Conservation (phyloP, 768 basidiomycete species). For the Podaxis sp. region DNA sequence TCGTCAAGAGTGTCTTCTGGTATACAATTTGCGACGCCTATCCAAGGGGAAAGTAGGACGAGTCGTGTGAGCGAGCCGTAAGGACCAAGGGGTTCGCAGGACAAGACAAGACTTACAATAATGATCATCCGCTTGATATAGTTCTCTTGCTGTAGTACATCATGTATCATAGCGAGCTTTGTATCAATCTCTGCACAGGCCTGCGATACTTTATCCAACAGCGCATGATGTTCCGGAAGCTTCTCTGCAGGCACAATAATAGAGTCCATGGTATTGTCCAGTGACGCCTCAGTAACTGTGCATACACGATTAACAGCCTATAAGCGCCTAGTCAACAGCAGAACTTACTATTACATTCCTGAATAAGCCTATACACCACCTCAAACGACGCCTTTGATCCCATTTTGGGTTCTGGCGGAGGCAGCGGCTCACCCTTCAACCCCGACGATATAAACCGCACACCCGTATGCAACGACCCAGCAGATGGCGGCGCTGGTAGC, state of each 20-base stretch:
- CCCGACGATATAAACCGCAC: constrained; percentile 14
- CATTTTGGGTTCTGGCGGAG: constrained; percentile 13
- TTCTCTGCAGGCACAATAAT: constrained; percentile 14
- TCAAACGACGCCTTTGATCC: constrained; percentile 15
- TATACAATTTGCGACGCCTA: constrained; percentile 15
- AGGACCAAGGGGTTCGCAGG: background rate
- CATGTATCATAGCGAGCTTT: constrained; percentile 16
- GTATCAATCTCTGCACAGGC: constrained; percentile 15
- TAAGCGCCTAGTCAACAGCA: background rate
- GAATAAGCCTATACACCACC: constrained; percentile 10
- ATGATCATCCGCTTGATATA: constrained; percentile 17
- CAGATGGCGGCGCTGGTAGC: background rate
- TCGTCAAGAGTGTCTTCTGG: constrained; percentile 11
- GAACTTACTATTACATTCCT: constrained; percentile 13
- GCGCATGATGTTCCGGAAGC: constrained; percentile 14
- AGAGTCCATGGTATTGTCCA: constrained; percentile 13
- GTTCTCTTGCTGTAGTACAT: constrained; percentile 14
- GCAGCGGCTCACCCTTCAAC: constrained; percentile 13
- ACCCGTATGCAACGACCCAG: background rate
- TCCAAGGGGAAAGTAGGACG: background rate
- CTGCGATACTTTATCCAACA: constrained; percentile 15
- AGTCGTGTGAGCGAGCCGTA: background rate
- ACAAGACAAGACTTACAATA: background rate
- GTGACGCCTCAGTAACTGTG: constrained; percentile 1
- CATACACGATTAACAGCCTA: background rate